phyloP scores from a whole-genome alignment of 495 filamentous ascomycete species.

The Penicilliopsis zonata region DNA sequence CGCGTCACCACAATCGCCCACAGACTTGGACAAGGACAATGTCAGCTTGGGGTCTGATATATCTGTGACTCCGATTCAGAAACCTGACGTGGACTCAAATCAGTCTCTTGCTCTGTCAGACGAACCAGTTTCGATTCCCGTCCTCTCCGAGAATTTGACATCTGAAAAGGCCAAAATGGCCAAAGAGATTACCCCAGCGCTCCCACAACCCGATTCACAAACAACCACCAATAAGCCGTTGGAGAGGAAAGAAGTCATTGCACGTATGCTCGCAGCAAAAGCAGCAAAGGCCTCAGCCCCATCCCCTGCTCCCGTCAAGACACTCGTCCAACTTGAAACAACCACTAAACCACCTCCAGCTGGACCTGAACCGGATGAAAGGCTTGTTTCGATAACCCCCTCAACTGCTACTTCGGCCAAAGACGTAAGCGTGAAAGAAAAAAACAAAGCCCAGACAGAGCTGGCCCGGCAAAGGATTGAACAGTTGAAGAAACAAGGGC shows the following conservation, averaged over 20 bases:
- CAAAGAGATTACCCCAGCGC: neutral
- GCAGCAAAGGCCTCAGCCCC: slow-evolving; percentile 21
- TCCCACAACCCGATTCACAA: slow-evolving; percentile 9
- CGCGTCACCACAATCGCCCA: slow-evolving; percentile 4
- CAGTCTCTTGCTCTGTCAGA: neutral
- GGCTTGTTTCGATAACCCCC: too few species aligned
- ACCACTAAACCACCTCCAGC: slow-evolving; percentile 8
- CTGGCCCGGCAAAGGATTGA: slow-evolving; percentile 40
- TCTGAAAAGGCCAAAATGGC: neutral
- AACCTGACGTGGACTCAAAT: neutral
- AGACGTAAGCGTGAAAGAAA: slow-evolving; percentile 29
- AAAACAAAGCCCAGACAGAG: slow-evolving; percentile 45
- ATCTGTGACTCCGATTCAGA: neutral
- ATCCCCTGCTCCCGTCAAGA: slow-evolving; percentile 8
- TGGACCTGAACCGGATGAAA: slow-evolving; percentile 5
- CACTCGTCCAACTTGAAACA: slow-evolving; percentile 8
- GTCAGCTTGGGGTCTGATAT: neutral
- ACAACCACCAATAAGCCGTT: slow-evolving; percentile 34
- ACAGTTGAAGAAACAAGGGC: slow-evolving; percentile 32
- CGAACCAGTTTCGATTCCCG: too few species aligned
- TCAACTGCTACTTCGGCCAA: too few species aligned
- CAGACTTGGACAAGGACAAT: neutral
- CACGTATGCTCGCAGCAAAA: slow-evolving; percentile 55
- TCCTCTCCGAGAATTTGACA: too few species aligned
- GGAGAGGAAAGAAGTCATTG: slow-evolving; percentile 67